Base-by-base conservation (phyloP, 805 yeast genomes). In the Teunomyces pallodes region DNA sequence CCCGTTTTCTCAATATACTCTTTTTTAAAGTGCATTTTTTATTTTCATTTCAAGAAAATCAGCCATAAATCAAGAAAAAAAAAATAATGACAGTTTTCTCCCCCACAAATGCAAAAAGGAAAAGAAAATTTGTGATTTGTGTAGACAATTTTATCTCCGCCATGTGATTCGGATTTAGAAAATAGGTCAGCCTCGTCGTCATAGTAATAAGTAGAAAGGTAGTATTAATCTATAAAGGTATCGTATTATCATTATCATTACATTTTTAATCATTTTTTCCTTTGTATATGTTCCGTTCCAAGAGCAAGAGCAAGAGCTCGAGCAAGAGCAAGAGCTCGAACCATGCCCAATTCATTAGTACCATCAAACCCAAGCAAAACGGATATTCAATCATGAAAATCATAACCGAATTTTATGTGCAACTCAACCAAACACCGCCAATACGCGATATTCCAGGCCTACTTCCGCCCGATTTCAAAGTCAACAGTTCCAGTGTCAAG, bases 1-100 rank as follows among this genome's bases (percentile, higher is more conserved):
- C 60, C 60, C 60, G 35, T 14, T 24, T n/a, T 31, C 33, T n/a
- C n/a, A 3, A n/a, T 6, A 5, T n/a, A 6, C 32, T 32, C 35
- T 16, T 16, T 16, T 13, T 29, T 29, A 29, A 29, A 9, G 12
- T 29, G 24, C 4, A 5, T 20, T 20, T 20, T 20, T 20, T 16
- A 16, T 3, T 20, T 17, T 2, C 17, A 17, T 17, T 2, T 17
- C 17, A 17, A 17, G 24, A 20, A 20, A 20, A 20, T 20, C 24
- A 20, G 24, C 6, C 24, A 6, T 20, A 20, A 20, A 29, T 9
- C 35, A 32, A 32, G 14, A 13, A 32, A 31, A 31, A 14, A 17
- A 17, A 20, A 20, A 20, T 20, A 20, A 20, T 20, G 24, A 20
- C 24, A 20, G 24, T 20, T 20, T 20, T 20, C 4, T 5, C 5